Conservation (phyloP, 192 early-diverging fungal genomes). For the Coemansia sp. region DNA sequence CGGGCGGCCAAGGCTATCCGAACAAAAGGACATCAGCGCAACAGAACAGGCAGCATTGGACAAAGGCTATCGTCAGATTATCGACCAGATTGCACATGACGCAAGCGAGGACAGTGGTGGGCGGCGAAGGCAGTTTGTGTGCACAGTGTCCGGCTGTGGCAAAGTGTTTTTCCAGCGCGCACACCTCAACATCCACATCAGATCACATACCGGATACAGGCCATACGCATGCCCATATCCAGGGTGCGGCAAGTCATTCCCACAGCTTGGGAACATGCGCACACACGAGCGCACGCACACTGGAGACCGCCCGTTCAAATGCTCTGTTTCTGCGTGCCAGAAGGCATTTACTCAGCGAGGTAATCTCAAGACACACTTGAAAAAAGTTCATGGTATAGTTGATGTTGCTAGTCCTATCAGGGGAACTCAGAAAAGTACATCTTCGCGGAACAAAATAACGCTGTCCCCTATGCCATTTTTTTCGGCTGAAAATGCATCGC, state of each 20-base stretch:
- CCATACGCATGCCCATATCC: constrained; percentile 61
- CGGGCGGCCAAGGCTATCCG: constrained; percentile 42
- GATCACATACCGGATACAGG: constrained; percentile 56
- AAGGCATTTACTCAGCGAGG: constrained; percentile 78
- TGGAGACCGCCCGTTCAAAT: constrained; percentile 74
- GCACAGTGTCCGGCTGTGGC: constrained; percentile 57
- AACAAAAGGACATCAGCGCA: constrained; percentile 18
- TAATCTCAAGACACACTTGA: constrained; percentile 59
- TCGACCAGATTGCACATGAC: constrained; percentile 48
- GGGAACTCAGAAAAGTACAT: constrained; percentile 2
- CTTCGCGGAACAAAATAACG: not conserved
- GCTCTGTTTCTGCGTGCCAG: constrained; percentile 62
- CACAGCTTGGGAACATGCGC: constrained; percentile 78
- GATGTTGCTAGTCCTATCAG: not conserved
- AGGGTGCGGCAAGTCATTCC: constrained; percentile 77
- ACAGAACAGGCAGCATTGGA: constrained; percentile 22
- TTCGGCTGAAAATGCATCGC: not conserved
- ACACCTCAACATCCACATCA: constrained; percentile 73
- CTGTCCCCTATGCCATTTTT: not conserved
- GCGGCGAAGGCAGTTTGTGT: constrained; percentile 48
- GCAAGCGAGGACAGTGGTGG: constrained; percentile 48
- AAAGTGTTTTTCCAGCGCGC: constrained; percentile 70
- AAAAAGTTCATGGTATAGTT: constrained; percentile 34
- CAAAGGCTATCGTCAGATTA: constrained; percentile 36
- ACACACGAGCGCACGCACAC: constrained; percentile 81